phyloP scores from a whole-genome alignment of 345 rosid species.

The Physaria fendleri region DNA sequence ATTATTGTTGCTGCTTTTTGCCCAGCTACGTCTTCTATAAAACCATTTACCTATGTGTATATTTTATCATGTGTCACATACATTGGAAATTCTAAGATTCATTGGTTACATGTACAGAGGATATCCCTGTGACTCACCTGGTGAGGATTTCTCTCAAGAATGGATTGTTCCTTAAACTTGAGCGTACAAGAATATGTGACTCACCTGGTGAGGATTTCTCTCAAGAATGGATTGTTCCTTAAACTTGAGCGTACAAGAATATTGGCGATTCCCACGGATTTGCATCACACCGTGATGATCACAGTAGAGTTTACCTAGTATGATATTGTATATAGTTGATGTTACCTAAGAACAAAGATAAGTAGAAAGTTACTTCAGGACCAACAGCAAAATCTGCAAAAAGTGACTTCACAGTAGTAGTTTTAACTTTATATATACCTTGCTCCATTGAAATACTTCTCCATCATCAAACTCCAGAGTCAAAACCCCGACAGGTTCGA shows the following conservation, averaged over 20 bases:
- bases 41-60: slow-evolving; percentile 64
- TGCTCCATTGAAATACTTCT: slow-evolving; percentile 92
- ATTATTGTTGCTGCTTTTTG: slow-evolving; percentile 61
- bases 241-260: slow-evolving; percentile 90
- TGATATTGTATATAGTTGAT: slow-evolving; percentile 82
- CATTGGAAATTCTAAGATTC: not conserved
- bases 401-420: not conserved
- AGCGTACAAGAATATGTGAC: slow-evolving; percentile 82
- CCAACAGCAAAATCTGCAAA: slow-evolving; percentile 9
- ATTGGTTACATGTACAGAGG: not conserved
- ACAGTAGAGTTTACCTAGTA: slow-evolving; percentile 81
- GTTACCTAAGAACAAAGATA: slow-evolving; percentile 56
- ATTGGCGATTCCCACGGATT: slow-evolving; percentile 64
- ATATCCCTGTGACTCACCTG: slow-evolving; percentile 43
- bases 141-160: slow-evolving; percentile 90
- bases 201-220: slow-evolving; percentile 95
- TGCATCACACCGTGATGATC: slow-evolving; percentile 94
- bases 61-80: not conserved
- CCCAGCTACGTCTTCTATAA: slow-evolving; percentile 66
- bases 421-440: slow-evolving; percentile 39
- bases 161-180: slow-evolving; percentile 86
- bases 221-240: slow-evolving; percentile 89
- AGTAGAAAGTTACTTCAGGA: slow-evolving; percentile 9
- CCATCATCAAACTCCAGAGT: slow-evolving; percentile 95
- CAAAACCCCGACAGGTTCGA: slow-evolving; percentile 87